Evolutionary conservation across 2,329 filamentous ascomycete species (phyloP), one percentile per base, ranked within the genome.

Genomic region (Balansia obtecta): DNA sequence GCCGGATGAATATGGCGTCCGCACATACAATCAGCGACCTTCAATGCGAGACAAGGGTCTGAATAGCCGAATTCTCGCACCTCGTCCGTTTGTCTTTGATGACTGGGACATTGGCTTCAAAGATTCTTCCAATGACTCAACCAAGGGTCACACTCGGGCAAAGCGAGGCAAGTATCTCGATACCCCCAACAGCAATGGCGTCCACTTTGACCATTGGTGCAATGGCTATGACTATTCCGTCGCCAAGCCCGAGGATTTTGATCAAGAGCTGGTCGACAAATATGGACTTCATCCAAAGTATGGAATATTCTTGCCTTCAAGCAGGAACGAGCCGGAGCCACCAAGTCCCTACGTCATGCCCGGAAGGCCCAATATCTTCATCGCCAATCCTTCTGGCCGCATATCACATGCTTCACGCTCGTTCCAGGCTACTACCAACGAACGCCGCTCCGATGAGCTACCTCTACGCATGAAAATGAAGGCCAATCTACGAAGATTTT

Each of bases 71-170:
- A 71, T 80, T 57, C 64, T 78, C 42, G 61, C 61, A 4, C 76
- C 76, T 11, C 65, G 65, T 7, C 55, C 70, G 0, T 75, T 74
- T 54, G 64, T 69, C 48, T 80, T 71, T 50, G 68, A 75, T 38
- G 65, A 73, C 9, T 66, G 72, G 51, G 76, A 81, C 58, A 81
- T 82, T 53, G 78, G 78, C 13, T 81, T 79, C 60, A 71, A 75
- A 20, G 78, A 81, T 57, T 77, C 75, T 4, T 71, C 71, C 53
- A 81, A 81, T 52, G 75, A 77, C 55, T 71, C 72, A 32, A 69
- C 69, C 52, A 74, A 76, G 51, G 74, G 74, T 20, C 74, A 75
- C 45, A 78, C 72, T 34, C 71, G 70, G 55, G 70, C 70, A 13
- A 73, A 74, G 53, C 69, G 77, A 46, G 76, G 76, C 57, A 74